Base-by-base conservation (phyloP, 2,329 filamentous ascomycete species). In the Aspergillus ochraceus region DNA sequence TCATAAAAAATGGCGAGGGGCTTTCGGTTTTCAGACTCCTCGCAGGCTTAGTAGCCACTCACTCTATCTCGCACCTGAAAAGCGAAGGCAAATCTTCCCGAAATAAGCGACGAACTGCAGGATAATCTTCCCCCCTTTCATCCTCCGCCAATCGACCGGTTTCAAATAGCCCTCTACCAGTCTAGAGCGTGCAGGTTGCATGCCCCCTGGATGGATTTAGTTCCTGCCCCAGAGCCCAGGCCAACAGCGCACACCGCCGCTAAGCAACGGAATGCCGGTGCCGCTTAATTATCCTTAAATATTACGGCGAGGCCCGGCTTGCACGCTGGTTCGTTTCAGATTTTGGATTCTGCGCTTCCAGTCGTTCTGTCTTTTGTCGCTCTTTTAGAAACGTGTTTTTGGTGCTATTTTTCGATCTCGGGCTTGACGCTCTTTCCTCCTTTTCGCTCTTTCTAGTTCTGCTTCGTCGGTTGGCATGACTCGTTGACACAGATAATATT, bases 371-470 rank as follows among this genome's bases (percentile, higher is more conserved):
- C 56, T 63, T 67, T 66, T 66, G 64, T 70, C 70, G 60, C 67
- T 74, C 71, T 68, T 72, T 72, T 73, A 65, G 71, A 71, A 69
- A 69, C 66, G 66, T 65, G 32, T 68, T 66, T 66, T 68, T 57
- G 58, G 62, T 62, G 63, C 54, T 29, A 10, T 29, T 60, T 65
- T 63, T 65, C 63, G 66, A 64, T 67, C 64, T 66, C 61, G 66
- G 63, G 67, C 67, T 67, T 62, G 64, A 71, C 70, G 63, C 68
- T 72, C 67, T 67, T 67, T 72, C 66, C 59, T 60, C 57, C 22
- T 58, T 63, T 36, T 52, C 58, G 52, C 56, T 14, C 36, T 42
- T 61, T 52, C 57, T 57, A 54, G 55, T 61, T 53, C 53, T 49
- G 20, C 51, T 52, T 50, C 54, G 56, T 54, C 58, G 46, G 54